These are phyloP conservation scores for Kodamaea anthophila DNA, from an alignment of 1,139 yeast species.

Conservation along the genomic window DNA sequence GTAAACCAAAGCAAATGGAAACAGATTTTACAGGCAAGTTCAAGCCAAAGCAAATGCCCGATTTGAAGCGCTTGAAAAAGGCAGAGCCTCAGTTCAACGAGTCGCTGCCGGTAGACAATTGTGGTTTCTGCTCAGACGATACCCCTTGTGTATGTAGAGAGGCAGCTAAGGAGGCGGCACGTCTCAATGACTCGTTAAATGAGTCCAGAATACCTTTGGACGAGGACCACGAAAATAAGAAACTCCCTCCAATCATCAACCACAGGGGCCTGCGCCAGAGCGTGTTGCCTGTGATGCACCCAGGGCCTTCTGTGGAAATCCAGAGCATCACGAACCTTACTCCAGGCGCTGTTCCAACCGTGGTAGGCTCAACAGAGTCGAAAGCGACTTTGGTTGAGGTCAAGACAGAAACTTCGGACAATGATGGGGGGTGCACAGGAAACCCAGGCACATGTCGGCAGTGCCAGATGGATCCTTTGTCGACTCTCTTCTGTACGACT, in stretches of 20 bases:
- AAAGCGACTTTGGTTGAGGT: conserved; percentile 1
- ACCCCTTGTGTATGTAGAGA: conserved; percentile 91
- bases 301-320: conserved; percentile 57
- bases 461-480: conserved; percentile 85
- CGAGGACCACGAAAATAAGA: conserved; percentile 15
- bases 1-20: conserved; percentile 30
- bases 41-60: conserved; percentile 33
- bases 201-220: conserved; percentile 5
- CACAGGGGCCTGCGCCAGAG: conserved; percentile 12
- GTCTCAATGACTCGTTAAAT: conserved; percentile 25
- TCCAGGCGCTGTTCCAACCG: conserved; percentile 38
- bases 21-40: conserved; percentile 52
- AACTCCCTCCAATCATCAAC: conserved; percentile 32
- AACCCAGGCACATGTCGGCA: conserved; percentile 83
- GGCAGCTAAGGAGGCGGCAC: conserved; percentile 58
- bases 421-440: conserved; percentile 61
- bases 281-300: conserved; percentile 56
- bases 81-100: conserved; percentile 23
- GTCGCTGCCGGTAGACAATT: conserved; percentile 61
- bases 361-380: conserved; percentile 15
- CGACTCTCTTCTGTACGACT: conserved; percentile 81
- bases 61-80: conserved; percentile 23
- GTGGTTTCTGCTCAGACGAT: conserved; percentile 91
- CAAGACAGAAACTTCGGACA: conserved; percentile 5
- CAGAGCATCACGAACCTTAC: conserved; percentile 39